Evolutionary conservation across 169 alveolate species (phyloP).

Genomic region (Plasmodium gaboni): DNA sequence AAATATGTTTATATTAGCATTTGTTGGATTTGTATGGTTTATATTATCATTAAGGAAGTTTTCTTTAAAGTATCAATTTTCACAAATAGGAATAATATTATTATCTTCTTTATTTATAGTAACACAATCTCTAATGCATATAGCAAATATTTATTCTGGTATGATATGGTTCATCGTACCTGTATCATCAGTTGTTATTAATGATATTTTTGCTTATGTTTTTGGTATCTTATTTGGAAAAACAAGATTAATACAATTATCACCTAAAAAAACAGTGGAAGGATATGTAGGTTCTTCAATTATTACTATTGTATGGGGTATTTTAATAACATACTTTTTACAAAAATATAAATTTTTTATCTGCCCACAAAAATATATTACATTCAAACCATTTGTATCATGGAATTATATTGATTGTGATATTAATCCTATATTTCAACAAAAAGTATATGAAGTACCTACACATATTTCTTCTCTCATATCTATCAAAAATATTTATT

Average conservation of each 20-base stretch:
- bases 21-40: slow-evolving; percentile 94
- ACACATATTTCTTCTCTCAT: slow-evolving; percentile 34
- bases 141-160: slow-evolving; percentile 95
- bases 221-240: slow-evolving; percentile 97
- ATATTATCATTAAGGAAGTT: slow-evolving; percentile 92
- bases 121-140: slow-evolving; percentile 83
- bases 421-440: slow-evolving; percentile 75
- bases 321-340: slow-evolving; percentile 79
- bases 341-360: slow-evolving; percentile 84
- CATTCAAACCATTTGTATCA: slow-evolving; percentile 90
- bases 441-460: slow-evolving; percentile 66
- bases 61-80: slow-evolving; percentile 93
- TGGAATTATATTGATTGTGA: slow-evolving; percentile 76
- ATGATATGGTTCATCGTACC: slow-evolving; percentile 97
- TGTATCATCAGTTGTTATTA: slow-evolving; percentile 92
- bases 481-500: slow-evolving; percentile 33
- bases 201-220: slow-evolving; percentile 97
- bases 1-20: slow-evolving; percentile 86
- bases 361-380: slow-evolving; percentile 92
- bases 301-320: slow-evolving; percentile 87
- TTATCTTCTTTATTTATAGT: slow-evolving; percentile 82
- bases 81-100: slow-evolving; percentile 92
- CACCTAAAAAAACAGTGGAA: slow-evolving; percentile 99
- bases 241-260: slow-evolving; percentile 92
- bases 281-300: slow-evolving; percentile 96